Evolutionary conservation across 176 grass and related monocot genomes (phyloP).

Genomic region (Elaeis guineensis): DNA sequence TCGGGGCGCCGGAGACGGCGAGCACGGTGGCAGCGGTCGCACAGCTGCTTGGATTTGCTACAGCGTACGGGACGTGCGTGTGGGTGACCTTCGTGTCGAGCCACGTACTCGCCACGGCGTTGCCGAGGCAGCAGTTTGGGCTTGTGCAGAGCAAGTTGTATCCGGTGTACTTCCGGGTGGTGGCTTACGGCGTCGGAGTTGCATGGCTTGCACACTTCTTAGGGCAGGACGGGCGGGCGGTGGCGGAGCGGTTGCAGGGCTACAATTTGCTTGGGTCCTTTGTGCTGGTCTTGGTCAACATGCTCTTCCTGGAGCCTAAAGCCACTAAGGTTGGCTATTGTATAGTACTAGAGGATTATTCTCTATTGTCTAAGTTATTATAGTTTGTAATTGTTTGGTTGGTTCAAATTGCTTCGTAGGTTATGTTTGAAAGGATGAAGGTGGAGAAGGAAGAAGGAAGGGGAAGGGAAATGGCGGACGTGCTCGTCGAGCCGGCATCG

Average conservation of each 20-base stretch:
- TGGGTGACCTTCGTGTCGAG: constrained; percentile 93
- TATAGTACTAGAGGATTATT: background rate
- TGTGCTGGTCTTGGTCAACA: constrained; percentile 43
- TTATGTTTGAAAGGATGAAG: constrained; percentile 85
- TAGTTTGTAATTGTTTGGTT: no score
- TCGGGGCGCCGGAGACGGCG: constrained; percentile 21
- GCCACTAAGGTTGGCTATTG: constrained; percentile 46
- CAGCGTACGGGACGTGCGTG: constrained; percentile 50
- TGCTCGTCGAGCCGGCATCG: constrained; percentile 18
- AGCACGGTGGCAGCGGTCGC: constrained; percentile 31
- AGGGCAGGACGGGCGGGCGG: constrained; percentile 24
- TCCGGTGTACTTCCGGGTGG: constrained; percentile 69
- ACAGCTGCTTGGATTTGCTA: constrained; percentile 53
- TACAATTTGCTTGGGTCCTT: constrained; percentile 51
- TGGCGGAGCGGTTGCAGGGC: constrained; percentile 39
- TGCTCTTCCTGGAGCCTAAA: constrained; percentile 57
- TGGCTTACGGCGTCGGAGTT: constrained; percentile 43
- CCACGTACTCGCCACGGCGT: constrained; percentile 40
- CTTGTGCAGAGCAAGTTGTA: constrained; percentile 86
- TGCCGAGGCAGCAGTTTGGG: constrained; percentile 70
- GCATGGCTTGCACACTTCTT: constrained; percentile 43
- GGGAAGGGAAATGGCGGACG: constrained; percentile 53
- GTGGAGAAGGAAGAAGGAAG: constrained; percentile 87
- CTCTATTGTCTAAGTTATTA: no score
- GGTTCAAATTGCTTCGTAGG: constrained; percentile 14